Conservation (phyloP, 1,139 yeast genomes). For the Saccharomyces hybrid region DNA sequence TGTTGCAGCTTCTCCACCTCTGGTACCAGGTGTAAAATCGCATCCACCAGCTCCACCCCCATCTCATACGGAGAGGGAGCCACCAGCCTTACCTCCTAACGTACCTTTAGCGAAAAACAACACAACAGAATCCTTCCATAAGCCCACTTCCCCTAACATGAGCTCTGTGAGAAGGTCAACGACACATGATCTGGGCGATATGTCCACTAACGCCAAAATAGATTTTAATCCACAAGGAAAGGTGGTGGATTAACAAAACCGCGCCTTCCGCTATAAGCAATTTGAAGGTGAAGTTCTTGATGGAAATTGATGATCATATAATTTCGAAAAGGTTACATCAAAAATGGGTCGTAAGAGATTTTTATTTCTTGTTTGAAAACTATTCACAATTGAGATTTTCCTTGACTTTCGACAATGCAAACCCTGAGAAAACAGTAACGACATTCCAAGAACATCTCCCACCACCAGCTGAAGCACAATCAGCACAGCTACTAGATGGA, state of each 20-base stretch:
- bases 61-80: background rate
- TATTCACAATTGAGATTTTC: conserved; percentile 56
- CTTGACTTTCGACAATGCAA: conserved; percentile 46
- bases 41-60: background rate
- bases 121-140: background rate
- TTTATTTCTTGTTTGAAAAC: conserved; percentile 67
- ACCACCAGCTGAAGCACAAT: conserved; percentile 7
- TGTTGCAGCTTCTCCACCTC: background rate
- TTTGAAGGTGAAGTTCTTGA: conserved; percentile 37
- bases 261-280: conserved; percentile 49
- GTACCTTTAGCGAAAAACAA: conserved; percentile 2
- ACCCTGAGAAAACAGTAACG: conserved; percentile 49
- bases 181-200: conserved; percentile 12
- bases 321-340: conserved; percentile 54
- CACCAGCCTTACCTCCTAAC: conserved; percentile 12
- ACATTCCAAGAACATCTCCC: conserved; percentile 26
- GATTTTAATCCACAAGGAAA: conserved; percentile 34
- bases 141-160: conserved; percentile 1
- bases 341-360: conserved; percentile 48
- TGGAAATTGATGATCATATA: conserved; percentile 57
- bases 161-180: conserved; percentile 9
- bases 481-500: conserved; percentile 37
- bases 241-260: conserved; percentile 36
- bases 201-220: conserved; percentile 12
- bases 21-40: background rate